Evolutionary conservation across 2,329 filamentous ascomycete species (phyloP).

Genomic region (Fusarium sp.): DNA sequence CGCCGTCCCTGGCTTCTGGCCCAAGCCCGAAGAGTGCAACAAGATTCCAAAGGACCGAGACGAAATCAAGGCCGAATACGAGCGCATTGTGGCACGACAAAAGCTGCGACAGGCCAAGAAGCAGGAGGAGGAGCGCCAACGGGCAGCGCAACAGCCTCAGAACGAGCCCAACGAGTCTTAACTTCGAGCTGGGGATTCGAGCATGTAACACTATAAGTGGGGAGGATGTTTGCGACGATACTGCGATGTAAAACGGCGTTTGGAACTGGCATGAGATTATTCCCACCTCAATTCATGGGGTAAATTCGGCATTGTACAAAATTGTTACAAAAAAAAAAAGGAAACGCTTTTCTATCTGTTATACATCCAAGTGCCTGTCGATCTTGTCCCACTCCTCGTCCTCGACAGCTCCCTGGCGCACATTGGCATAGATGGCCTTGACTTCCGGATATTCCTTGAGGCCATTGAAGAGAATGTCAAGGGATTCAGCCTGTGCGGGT

Average conservation of each 20-base stretch:
- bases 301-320: conserved; percentile 36
- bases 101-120: conserved; percentile 78
- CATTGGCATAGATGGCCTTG: conserved; percentile 83
- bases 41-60: conserved; percentile 80
- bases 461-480: conserved; percentile 69
- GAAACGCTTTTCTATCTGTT: conserved; percentile 38
- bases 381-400: conserved; percentile 67
- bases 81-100: conserved; percentile 71
- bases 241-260: conserved; percentile 42
- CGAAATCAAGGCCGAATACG: conserved; percentile 84
- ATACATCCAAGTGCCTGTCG: conserved; percentile 64
- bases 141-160: conserved; percentile 38
- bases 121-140: conserved; percentile 50
- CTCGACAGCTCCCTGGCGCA: conserved; percentile 59
- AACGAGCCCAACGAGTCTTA: conserved; percentile 31
- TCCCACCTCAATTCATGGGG: conserved; percentile 32
- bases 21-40: conserved; percentile 80
- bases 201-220: conserved; percentile 37
- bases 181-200: conserved; percentile 15
- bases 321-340: conserved; percentile 25
- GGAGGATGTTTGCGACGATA: conserved; percentile 14
- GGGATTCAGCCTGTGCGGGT: conserved; percentile 62
- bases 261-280: conserved; percentile 34
- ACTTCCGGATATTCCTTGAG: conserved; percentile 77
- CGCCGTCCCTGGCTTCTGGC: conserved; percentile 92